Base-by-base conservation (phyloP, 768 basidiomycete species). In the Agaricus sinodeliciosus region DNA sequence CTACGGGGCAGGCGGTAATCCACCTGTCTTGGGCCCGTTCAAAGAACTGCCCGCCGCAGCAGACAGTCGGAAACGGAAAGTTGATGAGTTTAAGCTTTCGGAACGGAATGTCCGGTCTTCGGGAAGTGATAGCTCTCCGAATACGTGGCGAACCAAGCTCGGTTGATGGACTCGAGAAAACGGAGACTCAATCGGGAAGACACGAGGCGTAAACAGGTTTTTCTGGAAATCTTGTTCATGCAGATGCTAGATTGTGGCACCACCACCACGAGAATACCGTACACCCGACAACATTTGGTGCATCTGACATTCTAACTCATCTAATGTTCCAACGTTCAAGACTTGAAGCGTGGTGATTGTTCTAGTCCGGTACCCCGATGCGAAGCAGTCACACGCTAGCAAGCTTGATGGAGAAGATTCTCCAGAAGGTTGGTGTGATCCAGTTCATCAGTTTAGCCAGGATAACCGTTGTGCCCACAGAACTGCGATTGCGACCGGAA, bases 361-460 rank as follows among this genome's bases (percentile, higher is more conserved):
- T 41, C 44, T 37, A 46, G 7, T 35, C 51, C 44, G 51, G 36
- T 39, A 46, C 18, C n/a, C 51, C 51, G 51, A 53, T 49, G 36
- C 27, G 16, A 11, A 19, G 26, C 44, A 36, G 34, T 53, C 51
- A 53, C 51, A 34, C 43, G 44, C 26, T 39, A 16, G 18, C 31
- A 16, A 35, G 2, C 36, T 7, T 8, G 11, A 31, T 31, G 31
- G 4, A 31, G 31, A 31, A 31, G 31, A 28, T 52, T 45, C 43
- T 27, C 41, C 44, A 49, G 51, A 45, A 49, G 55, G 39, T 50
- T 56, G 63, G 63, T 63, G 66, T 60, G 66, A 65, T 64, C 58
- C 57, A 62, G 62, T 53, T 60, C 58, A 61, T 34, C 9, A 48
- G 51, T 49, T 49, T 48, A 40, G 31, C 46, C 35, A 26, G 37